Evolutionary conservation across 2,329 filamentous ascomycete genomes (phyloP), one percentile per base, ranked within the genome.

Genomic region (Podosphaera fusca): DNA sequence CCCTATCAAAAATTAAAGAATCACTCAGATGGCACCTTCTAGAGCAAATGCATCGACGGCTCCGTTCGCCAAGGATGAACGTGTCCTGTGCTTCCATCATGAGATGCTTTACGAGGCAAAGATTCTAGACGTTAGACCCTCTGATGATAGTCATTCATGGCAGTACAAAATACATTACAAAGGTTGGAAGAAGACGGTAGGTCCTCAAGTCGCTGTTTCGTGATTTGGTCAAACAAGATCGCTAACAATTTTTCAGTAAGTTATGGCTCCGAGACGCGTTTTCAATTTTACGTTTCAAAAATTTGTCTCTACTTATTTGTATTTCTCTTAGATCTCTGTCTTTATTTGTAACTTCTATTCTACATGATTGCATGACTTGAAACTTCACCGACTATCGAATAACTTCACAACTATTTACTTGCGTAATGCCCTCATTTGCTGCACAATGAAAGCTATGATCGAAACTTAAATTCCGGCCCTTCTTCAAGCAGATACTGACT

Each of bases 21-120:
- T 14, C 38, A 42, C n/a, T 36, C 14, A 30, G 30, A 68, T 68
- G 67, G 67, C 66, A 31, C 67, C 66, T 7, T 64, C 65, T 50
- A 67, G 66, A 55, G 51, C 65, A 46, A 59, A 59, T 29, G 56
- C 59, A 14, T 60, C 63, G 1, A 58, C 56, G 14, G 60, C 66
- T 12, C 64, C 66, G 2, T 68, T 62, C 58, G 58, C 58, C 6
- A 88, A 89, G 75, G 88, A 96, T 67, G 92, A 98, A 74, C 87
- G 85, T 67, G 88, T 94, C 42, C 80, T 96, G 36, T 98, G 92
- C 73, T 96, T 96, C 68, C 92, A 98, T 69, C 87, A 90, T 72
- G 89, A 96, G 67, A 82, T 96, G 71, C 80, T 98, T 55, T 98
- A 98, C 68, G 92, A 98, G 71, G 92, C 92, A 63, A 96, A 96